Base-by-base conservation (phyloP, 1,284 basidiomycete species). In the Melampsora americana region DNA sequence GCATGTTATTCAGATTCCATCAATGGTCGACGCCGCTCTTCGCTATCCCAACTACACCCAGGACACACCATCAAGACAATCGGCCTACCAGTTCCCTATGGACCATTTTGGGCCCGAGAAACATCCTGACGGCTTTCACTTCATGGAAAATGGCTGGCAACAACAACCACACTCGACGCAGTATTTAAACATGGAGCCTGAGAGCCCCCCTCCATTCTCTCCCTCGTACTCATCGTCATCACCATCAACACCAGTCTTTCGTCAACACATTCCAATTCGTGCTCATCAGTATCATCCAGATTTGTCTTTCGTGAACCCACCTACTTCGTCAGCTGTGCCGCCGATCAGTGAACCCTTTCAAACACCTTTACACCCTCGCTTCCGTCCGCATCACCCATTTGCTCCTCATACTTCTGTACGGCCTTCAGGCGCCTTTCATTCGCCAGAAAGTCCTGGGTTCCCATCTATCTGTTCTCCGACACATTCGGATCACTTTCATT, bases 281-380 rank as follows among this genome's bases (percentile, higher is more conserved):
- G 42, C 32, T 26, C 44, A 69, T 69, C 48, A 69, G 44, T 56
- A 23, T 28, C n/a, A 69, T 26, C 20, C 26, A 18, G 12, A 67
- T 74, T 65, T 74, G 72, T 74, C 72, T 59, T 74, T 67, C 26
- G 48, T 67, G 42, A 62, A 18, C 20, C 46, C 72, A 32, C 66
- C 66, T 32, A 67, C 62, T 20, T 67, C 72, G 53, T 59, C 65
- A 11, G 72, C 72, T 66, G 71, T 74, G 71, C 71, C 71, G 71
- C 64, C 71, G 64, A 74, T 66, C 23, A 23, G 28, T 44, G 48
- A 73, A 50, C 62, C 44, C 56, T 60, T 65, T 67, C 39, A 56
- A 35, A 44, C 70, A 39, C 26, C 30, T 30, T 73, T 66, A 20
- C 20, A 30, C 28, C 35, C 48, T 48, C 65, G 44, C 30, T 50